Evolutionary conservation across 352 stramenopile genomes (phyloP).

Genomic region (Pythium dissimile): DNA sequence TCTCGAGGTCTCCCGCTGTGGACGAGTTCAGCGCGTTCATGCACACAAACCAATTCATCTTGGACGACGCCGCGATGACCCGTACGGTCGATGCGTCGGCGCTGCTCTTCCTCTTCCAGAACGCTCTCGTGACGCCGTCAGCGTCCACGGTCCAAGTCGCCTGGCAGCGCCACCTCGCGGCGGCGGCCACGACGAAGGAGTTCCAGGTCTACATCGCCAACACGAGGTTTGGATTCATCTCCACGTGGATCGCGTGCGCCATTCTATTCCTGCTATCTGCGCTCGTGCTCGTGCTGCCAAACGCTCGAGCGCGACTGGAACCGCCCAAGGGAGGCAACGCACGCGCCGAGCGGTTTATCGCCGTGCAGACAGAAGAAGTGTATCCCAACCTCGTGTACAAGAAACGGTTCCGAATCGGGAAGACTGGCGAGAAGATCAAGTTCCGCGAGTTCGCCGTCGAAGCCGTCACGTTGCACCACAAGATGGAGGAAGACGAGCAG

Average conservation of each 20-base stretch:
- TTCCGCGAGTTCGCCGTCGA: conserved; percentile 71
- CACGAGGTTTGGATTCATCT: conserved; percentile 48
- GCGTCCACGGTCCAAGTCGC: not conserved
- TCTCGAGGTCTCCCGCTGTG: not conserved
- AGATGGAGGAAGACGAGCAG: conserved; percentile 68
- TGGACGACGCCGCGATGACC: conserved; percentile 20
- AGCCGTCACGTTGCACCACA: conserved; percentile 52
- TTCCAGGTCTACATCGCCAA: conserved; percentile 53
- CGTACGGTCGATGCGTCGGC: conserved; percentile 39
- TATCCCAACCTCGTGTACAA: conserved; percentile 79
- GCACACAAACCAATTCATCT: conserved; percentile 23
- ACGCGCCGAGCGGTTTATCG: conserved; percentile 58
- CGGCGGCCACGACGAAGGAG: conserved; percentile 3
- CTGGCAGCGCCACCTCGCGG: conserved; percentile 13
- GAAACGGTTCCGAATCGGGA: conserved; percentile 70
- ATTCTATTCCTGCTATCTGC: conserved; percentile 43
- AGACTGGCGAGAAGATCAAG: conserved; percentile 67
- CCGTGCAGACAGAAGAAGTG: conserved; percentile 65
- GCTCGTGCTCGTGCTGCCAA: conserved; percentile 32
- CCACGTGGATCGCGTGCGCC: conserved; percentile 42
- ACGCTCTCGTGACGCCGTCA: conserved; percentile 27
- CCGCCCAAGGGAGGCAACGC: conserved; percentile 9
- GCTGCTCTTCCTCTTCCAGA: conserved; percentile 53
- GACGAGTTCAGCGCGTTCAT: conserved; percentile 1
- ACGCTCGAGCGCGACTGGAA: conserved; percentile 27